Evolutionary conservation across 2,329 filamentous ascomycete species (phyloP).

Genomic region (Malbranchea cinnamomea): DNA sequence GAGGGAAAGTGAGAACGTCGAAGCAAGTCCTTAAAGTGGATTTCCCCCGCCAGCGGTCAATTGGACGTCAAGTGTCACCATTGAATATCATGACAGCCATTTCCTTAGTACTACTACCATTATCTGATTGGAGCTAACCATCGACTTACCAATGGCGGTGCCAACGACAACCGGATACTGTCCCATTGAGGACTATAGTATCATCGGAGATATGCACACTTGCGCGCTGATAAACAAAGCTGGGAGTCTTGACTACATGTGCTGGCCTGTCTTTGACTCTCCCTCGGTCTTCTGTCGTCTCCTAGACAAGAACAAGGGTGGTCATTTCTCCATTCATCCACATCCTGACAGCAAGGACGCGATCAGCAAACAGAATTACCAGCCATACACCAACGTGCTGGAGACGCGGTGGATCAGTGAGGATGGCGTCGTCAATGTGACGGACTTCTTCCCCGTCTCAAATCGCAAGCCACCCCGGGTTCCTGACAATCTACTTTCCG

Average conservation of each 20-base stretch:
- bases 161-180: constrained; percentile 13
- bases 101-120: no score
- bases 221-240: constrained; percentile 61
- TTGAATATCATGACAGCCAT: no score
- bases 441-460: constrained; percentile 63
- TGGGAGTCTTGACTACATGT: constrained; percentile 64
- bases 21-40: no score
- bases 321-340: constrained; percentile 50
- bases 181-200: constrained; percentile 58
- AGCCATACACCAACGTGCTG: constrained; percentile 59
- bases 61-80: no score
- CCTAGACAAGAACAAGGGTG: constrained; percentile 59
- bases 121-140: no score
- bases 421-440: constrained; percentile 55
- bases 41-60: no score
- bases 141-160: no score
- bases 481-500: constrained; percentile 16
- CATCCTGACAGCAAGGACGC: constrained; percentile 35
- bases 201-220: constrained; percentile 69
- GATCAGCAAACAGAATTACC: constrained; percentile 64
- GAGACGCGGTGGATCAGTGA: constrained; percentile 67
- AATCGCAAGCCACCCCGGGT: constrained; percentile 36
- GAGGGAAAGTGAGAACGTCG: no score
- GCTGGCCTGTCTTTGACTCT: constrained; percentile 69
- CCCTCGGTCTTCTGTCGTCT: constrained; percentile 61